Evolutionary conservation across 345 rosid species (phyloP).

Genomic region (Populus davidiana): DNA sequence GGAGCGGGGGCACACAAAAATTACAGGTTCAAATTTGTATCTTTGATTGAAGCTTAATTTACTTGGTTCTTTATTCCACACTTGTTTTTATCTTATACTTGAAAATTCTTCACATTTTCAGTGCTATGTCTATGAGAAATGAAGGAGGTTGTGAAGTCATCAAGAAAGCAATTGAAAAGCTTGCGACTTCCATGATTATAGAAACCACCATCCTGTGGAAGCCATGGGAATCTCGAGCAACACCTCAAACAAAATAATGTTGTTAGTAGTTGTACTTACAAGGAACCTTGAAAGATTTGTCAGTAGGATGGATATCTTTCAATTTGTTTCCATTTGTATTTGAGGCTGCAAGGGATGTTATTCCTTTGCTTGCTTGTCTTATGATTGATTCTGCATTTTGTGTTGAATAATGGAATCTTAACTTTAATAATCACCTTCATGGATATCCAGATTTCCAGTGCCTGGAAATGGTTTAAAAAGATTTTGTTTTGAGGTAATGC

Average conservation of each 20-base stretch:
- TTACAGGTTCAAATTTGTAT: conserved; percentile 5
- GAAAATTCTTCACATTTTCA: background rate
- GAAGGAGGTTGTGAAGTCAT: conserved; percentile 16
- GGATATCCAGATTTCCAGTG: background rate
- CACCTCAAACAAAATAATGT: too few species aligned
- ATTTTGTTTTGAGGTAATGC: background rate
- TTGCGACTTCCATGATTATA: background rate
- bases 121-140: conserved; percentile 22
- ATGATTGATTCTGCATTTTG: too few species aligned
- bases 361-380: too few species aligned
- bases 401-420: too few species aligned
- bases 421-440: background rate
- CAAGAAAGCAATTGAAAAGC: conserved; percentile 23
- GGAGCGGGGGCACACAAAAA: conserved; percentile 28
- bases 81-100: background rate
- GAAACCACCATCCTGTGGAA: too few species aligned
- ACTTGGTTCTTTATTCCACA: background rate
- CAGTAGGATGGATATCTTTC: too few species aligned
- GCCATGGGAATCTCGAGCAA: too few species aligned
- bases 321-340: too few species aligned
- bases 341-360: too few species aligned
- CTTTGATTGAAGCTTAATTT: background rate
- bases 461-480: background rate
- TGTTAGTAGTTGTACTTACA: too few species aligned
- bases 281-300: too few species aligned